Base-by-base conservation (phyloP, 179 eudicot species). In the Nepenthes alata region DNA sequence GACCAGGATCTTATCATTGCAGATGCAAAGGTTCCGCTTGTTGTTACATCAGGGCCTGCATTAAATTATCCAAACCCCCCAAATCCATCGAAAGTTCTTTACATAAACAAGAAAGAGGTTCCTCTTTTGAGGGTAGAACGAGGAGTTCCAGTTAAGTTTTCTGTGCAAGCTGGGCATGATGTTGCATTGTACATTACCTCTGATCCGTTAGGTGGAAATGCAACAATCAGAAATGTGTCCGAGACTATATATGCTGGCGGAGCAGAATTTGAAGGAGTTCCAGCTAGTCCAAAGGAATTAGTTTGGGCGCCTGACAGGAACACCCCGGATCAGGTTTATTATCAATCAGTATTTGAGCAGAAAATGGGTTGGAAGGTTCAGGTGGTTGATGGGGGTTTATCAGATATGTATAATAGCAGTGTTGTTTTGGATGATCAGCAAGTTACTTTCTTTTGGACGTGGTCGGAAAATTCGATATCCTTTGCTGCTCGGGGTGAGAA, bases 321-420 rank as follows among this genome's bases (percentile, higher is more conserved):
- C 70, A 91, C 96, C 16, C 98, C 96, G 0, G 95, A 89, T 72
- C 84, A 77, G 39, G 85, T 91, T 35, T 91, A 77, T 61, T 91
- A 89, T 70, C 98, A 91, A 48, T 89, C 96, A 53, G 77, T 77
- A 35, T 91, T 67, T 64, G 75, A 77, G 15, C 89, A 74, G 62
- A 91, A 91, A 63, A 89, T 91, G 98, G 98, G 98, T 41, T 91
- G 98, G 98, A 89, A 83, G 76, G 86, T 91, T 70, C 89, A 83
- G 74, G 98, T 91, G 54, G 98, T 91, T 53, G 98, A 91, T 72
- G 98, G 96, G 37, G 98, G 98, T 13, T 72, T 91, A 70, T 75
- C 89, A 8, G 98, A 91, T 77, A 88, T 91, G 98, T 91, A 84
- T 60, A 91, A 83, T 58, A 91, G 75, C 71, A 91, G 96, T 70